Evolutionary conservation across 345 rosid genomes (phyloP).

Genomic region (Eucalyptus curtisii): DNA sequence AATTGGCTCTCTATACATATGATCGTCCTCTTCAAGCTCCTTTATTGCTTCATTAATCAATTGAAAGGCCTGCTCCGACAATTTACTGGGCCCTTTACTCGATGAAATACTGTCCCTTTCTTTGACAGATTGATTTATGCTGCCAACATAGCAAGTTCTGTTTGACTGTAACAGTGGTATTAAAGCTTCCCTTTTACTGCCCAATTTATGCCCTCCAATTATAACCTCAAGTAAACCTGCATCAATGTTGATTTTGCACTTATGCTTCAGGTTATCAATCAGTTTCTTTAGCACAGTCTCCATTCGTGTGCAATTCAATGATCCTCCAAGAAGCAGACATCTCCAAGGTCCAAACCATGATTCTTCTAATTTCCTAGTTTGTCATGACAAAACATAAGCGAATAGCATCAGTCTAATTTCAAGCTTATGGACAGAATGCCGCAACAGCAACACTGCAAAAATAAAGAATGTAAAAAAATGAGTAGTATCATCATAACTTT

Average conservation of each 20-base stretch:
- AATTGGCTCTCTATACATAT: slow-evolving; percentile 43
- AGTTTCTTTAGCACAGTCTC: slow-evolving; percentile 40
- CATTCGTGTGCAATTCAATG: slow-evolving; percentile 21
- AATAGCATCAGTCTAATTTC: not conserved
- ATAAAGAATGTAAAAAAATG: not conserved
- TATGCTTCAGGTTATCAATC: slow-evolving; percentile 42
- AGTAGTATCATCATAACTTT: not conserved
- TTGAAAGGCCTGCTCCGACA: slow-evolving; percentile 39
- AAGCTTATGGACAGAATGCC: not conserved
- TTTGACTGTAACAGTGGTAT: slow-evolving; percentile 23
- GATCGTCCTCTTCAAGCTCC: slow-evolving; percentile 34
- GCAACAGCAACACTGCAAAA: not conserved
- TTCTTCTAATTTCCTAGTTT: slow-evolving; percentile 58
- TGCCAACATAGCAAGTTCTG: slow-evolving; percentile 54
- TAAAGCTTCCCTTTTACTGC: slow-evolving; percentile 29
- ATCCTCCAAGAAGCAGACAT: slow-evolving; percentile 56
- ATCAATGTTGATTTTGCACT: slow-evolving; percentile 59
- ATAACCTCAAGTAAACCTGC: slow-evolving; percentile 45
- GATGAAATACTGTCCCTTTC: slow-evolving; percentile 7
- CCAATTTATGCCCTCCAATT: slow-evolving; percentile 37
- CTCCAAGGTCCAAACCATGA: slow-evolving; percentile 90
- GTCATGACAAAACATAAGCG: not conserved
- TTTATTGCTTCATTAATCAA: slow-evolving; percentile 43
- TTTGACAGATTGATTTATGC: slow-evolving; percentile 19
- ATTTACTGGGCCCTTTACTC: slow-evolving; percentile 12